These are phyloP conservation scores for Osmanthus fragrans DNA, from an alignment of 257 asterid species.

Conservation along the genomic window DNA sequence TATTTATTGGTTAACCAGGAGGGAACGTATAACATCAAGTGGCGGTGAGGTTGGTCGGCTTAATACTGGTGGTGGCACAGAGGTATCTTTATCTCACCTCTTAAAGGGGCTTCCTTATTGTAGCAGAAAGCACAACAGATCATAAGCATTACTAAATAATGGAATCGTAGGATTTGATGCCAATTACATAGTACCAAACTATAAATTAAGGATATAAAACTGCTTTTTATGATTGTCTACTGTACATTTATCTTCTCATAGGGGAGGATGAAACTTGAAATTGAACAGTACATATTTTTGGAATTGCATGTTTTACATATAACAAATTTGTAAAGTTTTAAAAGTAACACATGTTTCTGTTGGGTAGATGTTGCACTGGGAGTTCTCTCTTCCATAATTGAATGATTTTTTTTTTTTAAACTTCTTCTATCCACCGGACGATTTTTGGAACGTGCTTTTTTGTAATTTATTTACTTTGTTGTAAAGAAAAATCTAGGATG, in stretches of 20 bases:
- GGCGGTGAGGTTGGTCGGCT: conserved; percentile 99
- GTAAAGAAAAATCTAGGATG: neutral
- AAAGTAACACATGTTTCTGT: neutral
- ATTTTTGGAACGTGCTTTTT: neutral
- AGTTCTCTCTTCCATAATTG: neutral
- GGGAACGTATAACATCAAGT: conserved; percentile 85
- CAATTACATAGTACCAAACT: neutral
- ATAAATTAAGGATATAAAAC: neutral
- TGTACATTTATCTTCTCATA: neutral
- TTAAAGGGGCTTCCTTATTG: neutral
- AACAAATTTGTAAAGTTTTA: neutral
- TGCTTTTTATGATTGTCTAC: neutral
- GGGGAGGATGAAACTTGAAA: neutral
- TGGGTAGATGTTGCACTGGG: neutral
- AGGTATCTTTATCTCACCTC: conserved; percentile 48
- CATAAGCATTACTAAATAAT: too few species aligned
- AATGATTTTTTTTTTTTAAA: neutral
- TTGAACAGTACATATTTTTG: neutral
- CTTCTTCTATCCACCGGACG: neutral
- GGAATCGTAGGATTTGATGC: neutral
- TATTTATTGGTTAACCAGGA: conserved; percentile 51
- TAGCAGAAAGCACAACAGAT: neutral
- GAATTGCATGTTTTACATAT: neutral
- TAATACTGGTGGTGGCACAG: conserved; percentile 97
- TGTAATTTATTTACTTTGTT: neutral